Evolutionary conservation across 2,329 filamentous ascomycete species (phyloP).

Genomic region (Rutstroemia sydowiana): DNA sequence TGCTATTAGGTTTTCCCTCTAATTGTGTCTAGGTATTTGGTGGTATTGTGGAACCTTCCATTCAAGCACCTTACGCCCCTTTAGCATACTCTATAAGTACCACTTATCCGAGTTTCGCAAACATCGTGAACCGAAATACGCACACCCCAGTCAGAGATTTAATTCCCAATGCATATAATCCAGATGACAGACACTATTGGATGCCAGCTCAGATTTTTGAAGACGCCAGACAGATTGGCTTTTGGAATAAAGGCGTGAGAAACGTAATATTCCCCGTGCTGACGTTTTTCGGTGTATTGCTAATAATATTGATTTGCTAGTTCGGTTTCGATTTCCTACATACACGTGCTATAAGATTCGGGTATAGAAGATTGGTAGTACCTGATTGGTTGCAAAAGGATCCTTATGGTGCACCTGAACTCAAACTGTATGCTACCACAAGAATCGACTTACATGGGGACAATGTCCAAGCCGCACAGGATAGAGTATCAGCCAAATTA

Average conservation of each 20-base stretch:
- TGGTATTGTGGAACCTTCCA: not conserved
- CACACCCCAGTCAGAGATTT: not conserved
- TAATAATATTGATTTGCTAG: not conserved
- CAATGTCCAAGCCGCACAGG: not conserved
- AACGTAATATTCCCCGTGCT: not conserved
- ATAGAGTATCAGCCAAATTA: not conserved
- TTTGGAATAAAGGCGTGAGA: conserved; percentile 1
- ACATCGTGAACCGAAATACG: accelerated
- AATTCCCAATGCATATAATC: not conserved
- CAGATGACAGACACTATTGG: not conserved
- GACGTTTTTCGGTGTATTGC: not conserved
- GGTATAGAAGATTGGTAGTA: not conserved
- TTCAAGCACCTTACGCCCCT: not conserved
- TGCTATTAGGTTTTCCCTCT: not conserved
- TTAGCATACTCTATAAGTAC: not conserved
- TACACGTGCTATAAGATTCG: not conserved
- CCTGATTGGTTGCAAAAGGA: not conserved
- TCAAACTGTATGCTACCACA: not conserved
- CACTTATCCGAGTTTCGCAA: not conserved
- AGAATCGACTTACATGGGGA: not conserved
- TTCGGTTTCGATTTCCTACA: not conserved
- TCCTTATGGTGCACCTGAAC: not conserved
- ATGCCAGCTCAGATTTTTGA: conserved; percentile 1
- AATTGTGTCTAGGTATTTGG: not conserved
- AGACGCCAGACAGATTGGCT: not conserved